Evolutionary conservation across 805 yeast species (phyloP).

Genomic region (Scheffersomyces amazonensis): DNA sequence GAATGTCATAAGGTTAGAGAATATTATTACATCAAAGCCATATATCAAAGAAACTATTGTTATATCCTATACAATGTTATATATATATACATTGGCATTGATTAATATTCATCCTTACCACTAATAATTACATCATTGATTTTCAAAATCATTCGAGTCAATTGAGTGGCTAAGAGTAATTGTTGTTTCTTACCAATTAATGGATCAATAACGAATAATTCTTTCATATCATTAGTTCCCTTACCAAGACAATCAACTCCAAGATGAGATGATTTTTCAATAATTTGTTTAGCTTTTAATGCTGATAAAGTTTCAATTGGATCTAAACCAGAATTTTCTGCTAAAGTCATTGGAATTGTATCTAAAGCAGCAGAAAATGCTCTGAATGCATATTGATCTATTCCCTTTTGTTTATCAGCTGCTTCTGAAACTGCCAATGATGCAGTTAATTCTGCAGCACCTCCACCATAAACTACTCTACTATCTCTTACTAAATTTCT

Average conservation of each 20-base stretch:
- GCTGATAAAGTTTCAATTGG: conserved; percentile 87
- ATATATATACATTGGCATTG: no score
- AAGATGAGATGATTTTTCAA: conserved; percentile 62
- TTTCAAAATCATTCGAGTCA: conserved; percentile 96
- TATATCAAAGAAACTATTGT: no score
- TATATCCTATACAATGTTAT: no score
- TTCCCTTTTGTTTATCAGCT: conserved; percentile 91
- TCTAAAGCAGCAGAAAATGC: conserved; percentile 92
- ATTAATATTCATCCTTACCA: conserved; percentile 71
- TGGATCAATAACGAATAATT: conserved; percentile 93
- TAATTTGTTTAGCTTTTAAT: conserved; percentile 81
- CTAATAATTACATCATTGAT: conserved; percentile 94
- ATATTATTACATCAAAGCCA: no score
- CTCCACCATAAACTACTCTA: conserved; percentile 98
- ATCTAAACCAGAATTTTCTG: conserved; percentile 94
- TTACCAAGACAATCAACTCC: conserved; percentile 95
- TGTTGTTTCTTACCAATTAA: conserved; percentile 97
- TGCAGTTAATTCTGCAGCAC: conserved; percentile 95
- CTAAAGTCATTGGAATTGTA: conserved; percentile 87
- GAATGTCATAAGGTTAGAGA: no score
- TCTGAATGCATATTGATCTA: conserved; percentile 96
- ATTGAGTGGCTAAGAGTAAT: conserved; percentile 90
- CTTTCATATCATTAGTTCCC: conserved; percentile 90
- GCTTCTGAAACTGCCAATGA: conserved; percentile 87
- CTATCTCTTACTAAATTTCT: conserved; percentile 90